phyloP scores from a whole-genome alignment of 306 rosid species.

The cucumber (Cucumis sativus) region Cucumber_9930_V3 NC_026657.2:40854001-40854500 shows the following conservation, averaged over 20 bases:
- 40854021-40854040: constrained; percentile 50
- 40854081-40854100: constrained; percentile 60
- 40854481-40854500: not conserved
- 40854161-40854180: constrained; percentile 66
- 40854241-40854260: not conserved
- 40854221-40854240: not conserved
- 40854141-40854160: constrained; percentile 52
- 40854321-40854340: not conserved
- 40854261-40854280: not conserved
- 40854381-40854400: not conserved
- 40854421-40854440: not conserved
- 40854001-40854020: constrained; percentile 67
- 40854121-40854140: constrained; percentile 47
- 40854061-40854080: constrained; percentile 57
- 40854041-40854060: constrained; percentile 54
- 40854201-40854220: not conserved
- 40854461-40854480: not conserved
- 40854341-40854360: not conserved
- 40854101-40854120: constrained; percentile 49
- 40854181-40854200: not conserved
- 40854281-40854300: not conserved
- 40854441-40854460: not conserved
- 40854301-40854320: not conserved
- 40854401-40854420: not conserved
- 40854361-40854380: not conserved